A percentile compares a stretch with the other conserved stretches of the same genome.
These are phyloP conservation scores for Tarenaya hassleriana DNA, from an alignment of 345 rosid species.

Conservation along the genomic window DNA sequence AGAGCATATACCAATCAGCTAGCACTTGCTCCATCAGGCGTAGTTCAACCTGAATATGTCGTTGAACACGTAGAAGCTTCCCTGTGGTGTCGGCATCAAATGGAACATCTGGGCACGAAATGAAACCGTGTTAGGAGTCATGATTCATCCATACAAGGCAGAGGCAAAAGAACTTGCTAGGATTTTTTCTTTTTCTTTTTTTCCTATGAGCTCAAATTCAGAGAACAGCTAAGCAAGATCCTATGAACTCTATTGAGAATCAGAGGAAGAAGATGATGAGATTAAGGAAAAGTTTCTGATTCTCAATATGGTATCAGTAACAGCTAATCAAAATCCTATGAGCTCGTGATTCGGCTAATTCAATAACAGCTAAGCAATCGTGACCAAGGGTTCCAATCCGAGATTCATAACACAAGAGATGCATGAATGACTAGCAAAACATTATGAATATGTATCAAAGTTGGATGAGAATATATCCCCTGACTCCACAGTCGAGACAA, in stretches of 20 bases:
- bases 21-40: constrained; percentile 40
- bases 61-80: constrained; percentile 81
- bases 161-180: background rate
- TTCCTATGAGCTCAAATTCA: too few species aligned
- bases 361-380: background rate
- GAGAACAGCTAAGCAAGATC: too few species aligned
- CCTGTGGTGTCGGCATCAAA: constrained; percentile 86
- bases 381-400: background rate
- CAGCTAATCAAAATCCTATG: too few species aligned
- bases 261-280: too few species aligned
- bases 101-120: constrained; percentile 74
- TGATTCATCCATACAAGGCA: background rate
- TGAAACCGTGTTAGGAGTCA: background rate
- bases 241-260: too few species aligned
- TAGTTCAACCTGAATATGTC: constrained; percentile 97
- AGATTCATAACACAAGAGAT: constrained; percentile 3
- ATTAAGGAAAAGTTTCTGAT: too few species aligned
- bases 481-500: background rate
- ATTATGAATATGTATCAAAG: constrained; percentile 1
- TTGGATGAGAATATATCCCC: background rate
- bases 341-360: too few species aligned
- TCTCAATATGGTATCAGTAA: too few species aligned
- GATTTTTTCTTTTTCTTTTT: background rate
- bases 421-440: background rate
- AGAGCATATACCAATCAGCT: constrained; percentile 6